A percentile compares a stretch with the other conserved stretches of the same genome.
These are phyloP conservation scores for Dactylonectria estremocensis DNA, from an alignment of 2,329 filamentous ascomycete genomes.

Conservation along the genomic window DNA sequence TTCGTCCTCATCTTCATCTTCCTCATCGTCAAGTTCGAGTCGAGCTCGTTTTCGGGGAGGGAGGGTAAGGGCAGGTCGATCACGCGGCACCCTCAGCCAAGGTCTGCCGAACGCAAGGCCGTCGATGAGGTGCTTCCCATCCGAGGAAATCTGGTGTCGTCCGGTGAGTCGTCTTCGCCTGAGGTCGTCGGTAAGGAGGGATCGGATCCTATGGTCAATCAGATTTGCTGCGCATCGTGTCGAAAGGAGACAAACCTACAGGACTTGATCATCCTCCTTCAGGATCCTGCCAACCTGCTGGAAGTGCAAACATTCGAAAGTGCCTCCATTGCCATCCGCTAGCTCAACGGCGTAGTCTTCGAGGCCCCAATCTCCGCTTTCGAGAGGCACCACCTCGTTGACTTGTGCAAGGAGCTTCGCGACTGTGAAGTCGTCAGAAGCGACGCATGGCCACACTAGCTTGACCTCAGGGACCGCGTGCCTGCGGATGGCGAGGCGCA, in stretches of 20 bases:
- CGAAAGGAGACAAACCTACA: constrained; percentile 65
- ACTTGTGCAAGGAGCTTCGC: constrained; percentile 83
- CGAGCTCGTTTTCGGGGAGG: constrained; percentile 80
- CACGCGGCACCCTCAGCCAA: constrained; percentile 71
- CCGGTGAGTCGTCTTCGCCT: constrained; percentile 81
- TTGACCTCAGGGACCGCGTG: constrained; percentile 80
- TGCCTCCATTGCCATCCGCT: constrained; percentile 64
- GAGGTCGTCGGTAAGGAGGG: constrained; percentile 82
- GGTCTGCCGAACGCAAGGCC: constrained; percentile 87
- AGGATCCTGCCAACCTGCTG: constrained; percentile 79
- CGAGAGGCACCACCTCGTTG: constrained; percentile 85
- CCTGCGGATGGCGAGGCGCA: constrained; percentile 81
- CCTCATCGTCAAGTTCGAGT: constrained; percentile 57
- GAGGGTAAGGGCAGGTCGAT: constrained; percentile 78
- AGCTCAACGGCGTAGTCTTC: constrained; percentile 93
- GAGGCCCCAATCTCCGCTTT: constrained; percentile 85
- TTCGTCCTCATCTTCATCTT: constrained; percentile 52
- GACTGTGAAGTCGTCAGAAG: constrained; percentile 76
- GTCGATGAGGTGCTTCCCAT: constrained; percentile 87
- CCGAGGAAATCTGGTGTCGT: constrained; percentile 83
- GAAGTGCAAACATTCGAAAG: constrained; percentile 92
- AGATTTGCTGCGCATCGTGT: neutral
- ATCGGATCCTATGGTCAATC: constrained; percentile 75
- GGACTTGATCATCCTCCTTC: constrained; percentile 86
- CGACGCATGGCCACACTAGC: constrained; percentile 78